Conservation (phyloP, 805 yeast species). For the Myxozyma kluyveri region DNA sequence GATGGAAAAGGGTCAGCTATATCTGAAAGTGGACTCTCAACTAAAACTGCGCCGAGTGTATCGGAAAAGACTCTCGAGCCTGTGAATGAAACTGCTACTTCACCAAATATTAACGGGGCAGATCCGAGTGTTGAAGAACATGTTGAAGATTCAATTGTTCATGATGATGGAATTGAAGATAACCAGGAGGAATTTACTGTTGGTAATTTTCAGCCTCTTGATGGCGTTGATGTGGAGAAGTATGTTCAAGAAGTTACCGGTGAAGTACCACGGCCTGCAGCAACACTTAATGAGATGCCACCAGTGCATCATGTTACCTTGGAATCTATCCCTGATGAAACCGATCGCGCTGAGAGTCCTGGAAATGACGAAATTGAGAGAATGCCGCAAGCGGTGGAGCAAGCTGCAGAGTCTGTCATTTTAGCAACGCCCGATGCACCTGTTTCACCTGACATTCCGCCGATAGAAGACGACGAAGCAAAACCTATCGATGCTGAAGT, state of each 20-base stretch:
- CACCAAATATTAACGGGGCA: neutral
- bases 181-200: neutral
- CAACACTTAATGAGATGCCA: neutral
- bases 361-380: constrained; percentile 15
- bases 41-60: neutral
- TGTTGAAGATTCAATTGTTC: neutral
- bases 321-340: constrained; percentile 8
- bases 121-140: neutral
- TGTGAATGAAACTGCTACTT: neutral
- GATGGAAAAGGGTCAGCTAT: neutral
- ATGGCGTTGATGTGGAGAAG: no score
- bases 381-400: no score
- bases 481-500: no score
- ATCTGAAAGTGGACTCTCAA: neutral
- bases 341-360: constrained; percentile 9
- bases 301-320: constrained; percentile 13
- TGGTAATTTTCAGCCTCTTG: neutral
- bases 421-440: no score
- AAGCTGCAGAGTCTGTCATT: no score
- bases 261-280: neutral
- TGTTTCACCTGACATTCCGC: no score
- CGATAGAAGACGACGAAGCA: no score
- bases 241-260: neutral
- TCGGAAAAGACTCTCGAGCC: neutral
- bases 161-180: neutral